Conservation (phyloP, 495 filamentous ascomycete species). For the Penicillium silybi region DNA sequence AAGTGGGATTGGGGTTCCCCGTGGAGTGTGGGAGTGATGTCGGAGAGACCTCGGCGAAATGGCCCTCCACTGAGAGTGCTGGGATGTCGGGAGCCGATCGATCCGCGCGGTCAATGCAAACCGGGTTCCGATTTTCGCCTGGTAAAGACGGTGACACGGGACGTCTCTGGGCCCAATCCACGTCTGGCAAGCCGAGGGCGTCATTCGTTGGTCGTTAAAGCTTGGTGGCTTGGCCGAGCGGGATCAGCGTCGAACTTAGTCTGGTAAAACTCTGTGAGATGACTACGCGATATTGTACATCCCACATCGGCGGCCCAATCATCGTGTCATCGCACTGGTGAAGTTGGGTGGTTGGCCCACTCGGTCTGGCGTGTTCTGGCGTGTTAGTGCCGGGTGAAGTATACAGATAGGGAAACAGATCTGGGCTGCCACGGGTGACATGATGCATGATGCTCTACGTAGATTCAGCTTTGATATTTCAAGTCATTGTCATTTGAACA, state of each 20-base stretch:
- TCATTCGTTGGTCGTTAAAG: constrained; percentile 16
- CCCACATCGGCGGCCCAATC: neutral
- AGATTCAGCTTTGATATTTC: neutral
- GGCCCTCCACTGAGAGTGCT: constrained; percentile 3
- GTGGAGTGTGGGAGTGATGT: constrained; percentile 15
- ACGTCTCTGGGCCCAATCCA: constrained; percentile 13
- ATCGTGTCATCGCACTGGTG: neutral
- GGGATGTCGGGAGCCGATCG: neutral
- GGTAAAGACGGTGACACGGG: neutral
- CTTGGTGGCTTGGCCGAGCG: constrained; percentile 4
- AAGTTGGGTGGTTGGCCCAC: neutral
- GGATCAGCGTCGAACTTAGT: neutral
- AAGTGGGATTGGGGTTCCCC: constrained; percentile 15
- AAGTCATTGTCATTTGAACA: neutral
- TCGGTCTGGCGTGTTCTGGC: neutral
- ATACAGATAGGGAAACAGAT: neutral
- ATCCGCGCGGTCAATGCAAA: neutral
- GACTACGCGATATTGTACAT: neutral
- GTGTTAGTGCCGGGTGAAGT: neutral
- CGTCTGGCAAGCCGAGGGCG: constrained; percentile 10
- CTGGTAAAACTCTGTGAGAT: neutral
- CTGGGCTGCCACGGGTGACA: neutral
- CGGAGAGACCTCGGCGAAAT: constrained; percentile 25
- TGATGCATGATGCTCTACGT: neutral
- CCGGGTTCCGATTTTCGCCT: constrained; percentile 7